Base-by-base conservation (phyloP, 2,329 filamentous ascomycete genomes). In the Penicillium palitans region DNA sequence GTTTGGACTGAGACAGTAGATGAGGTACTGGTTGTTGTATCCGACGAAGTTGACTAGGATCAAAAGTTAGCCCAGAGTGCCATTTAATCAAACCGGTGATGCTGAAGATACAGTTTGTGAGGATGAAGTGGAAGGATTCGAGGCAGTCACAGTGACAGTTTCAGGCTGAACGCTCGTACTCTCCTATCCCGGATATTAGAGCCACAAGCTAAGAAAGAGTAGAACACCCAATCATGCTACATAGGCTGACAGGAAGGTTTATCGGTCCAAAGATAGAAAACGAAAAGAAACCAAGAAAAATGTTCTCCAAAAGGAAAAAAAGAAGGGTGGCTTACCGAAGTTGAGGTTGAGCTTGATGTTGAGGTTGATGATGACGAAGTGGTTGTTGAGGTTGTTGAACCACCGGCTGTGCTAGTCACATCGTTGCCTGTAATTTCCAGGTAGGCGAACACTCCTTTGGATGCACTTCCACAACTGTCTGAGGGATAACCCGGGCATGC, bases 401-500 rank as follows among this genome's bases (percentile, higher is more conserved):
- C 67, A 37, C 61, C 60, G 15, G 68, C 69, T 10, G 74, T 77
- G 58, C 72, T 72, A 15, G 72, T 71, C 21, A 73, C 66, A 19
- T 67, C 66, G 35, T 71, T 68, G 41, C 66, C 67, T 13, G 65
- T 61, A 46, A 80, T 68, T 17, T 71, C 62, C 51, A 80, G 71
- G 62, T 82, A 82, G 42, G 69, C 79, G 59, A 68, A 82, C 2
- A 80, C 69, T 17, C 70, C 73, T 24, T 74, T 63, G 19, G 70
- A 57, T 12, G 67, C 61, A 65, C 70, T 77, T 52, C 80, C 80
- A 64, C 80, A 82, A 52, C 68, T 71, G 55, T 82, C 80, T 17
- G 58, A 54, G n/a, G 74, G 74, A 64, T 77, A 81, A n/a, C 80
- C 80, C 12, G 80, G 79, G 55, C 80, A 82, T 21, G 61, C 47